Conservation (phyloP, 2,329 filamentous ascomycete species). For the Cladobotryum protrusum region DNA sequence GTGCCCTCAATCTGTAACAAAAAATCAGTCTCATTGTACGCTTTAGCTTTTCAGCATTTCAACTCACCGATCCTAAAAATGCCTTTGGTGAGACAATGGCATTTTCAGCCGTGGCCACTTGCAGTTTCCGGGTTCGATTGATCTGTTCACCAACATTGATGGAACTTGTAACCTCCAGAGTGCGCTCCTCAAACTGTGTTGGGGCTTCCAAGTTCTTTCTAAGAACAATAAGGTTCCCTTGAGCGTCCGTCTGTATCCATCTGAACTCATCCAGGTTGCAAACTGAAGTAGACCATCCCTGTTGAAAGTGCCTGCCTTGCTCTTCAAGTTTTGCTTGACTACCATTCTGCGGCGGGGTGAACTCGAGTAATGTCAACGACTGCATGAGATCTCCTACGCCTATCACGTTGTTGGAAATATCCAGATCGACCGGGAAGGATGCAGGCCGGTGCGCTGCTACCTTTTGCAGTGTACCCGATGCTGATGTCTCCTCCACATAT, state of each 20-base stretch:
- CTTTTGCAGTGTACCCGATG: slow-evolving; percentile 56
- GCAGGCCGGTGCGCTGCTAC: slow-evolving; percentile 72
- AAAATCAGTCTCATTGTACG: neutral
- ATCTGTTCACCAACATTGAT: slow-evolving; percentile 88
- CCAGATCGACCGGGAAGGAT: slow-evolving; percentile 76
- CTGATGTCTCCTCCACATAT: slow-evolving; percentile 51
- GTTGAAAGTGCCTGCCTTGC: slow-evolving; percentile 72
- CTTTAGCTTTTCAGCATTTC: neutral
- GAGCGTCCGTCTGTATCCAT: slow-evolving; percentile 78
- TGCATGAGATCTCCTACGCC: slow-evolving; percentile 93
- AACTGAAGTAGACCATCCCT: slow-evolving; percentile 75
- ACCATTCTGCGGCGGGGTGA: slow-evolving; percentile 50
- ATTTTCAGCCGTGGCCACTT: slow-evolving; percentile 57
- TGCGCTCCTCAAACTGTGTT: slow-evolving; percentile 64
- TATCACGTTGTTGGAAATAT: slow-evolving; percentile 67
- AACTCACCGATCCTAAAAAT: slow-evolving; percentile 77
- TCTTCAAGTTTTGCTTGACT: slow-evolving; percentile 62
- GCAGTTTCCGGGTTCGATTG: slow-evolving; percentile 74
- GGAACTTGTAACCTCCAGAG: slow-evolving; percentile 70
- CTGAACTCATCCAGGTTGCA: slow-evolving; percentile 64
- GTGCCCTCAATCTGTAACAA: slow-evolving; percentile 70
- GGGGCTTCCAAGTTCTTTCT: slow-evolving; percentile 65
- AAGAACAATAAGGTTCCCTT: slow-evolving; percentile 83
- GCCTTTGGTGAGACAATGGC: slow-evolving; percentile 72
- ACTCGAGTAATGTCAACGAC: slow-evolving; percentile 74